Evolutionary conservation across 2,329 filamentous ascomycete genomes (phyloP), one percentile per base, ranked within the genome.

Genomic region (Aspergillus ochraceoroseus): DNA sequence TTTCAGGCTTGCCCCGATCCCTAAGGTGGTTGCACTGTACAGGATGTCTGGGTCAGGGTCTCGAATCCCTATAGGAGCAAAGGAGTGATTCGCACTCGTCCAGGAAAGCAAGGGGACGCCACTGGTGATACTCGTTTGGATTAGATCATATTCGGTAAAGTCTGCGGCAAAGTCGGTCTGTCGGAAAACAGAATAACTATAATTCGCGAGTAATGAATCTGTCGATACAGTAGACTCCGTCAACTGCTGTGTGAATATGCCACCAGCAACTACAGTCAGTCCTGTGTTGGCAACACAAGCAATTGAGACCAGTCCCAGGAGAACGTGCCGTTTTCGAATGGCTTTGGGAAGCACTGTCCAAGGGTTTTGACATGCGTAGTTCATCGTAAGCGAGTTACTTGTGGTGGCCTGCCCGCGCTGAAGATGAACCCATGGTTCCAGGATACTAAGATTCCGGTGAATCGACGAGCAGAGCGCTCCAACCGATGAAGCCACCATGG

Each of bases 361-460:
- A 0, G 60, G 60, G 22, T 53, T 63, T 25, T 63, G 60, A 4
- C 57, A 59, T 2, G 59, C 49, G 34, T 63, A 63, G 25, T 63
- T 63, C 41, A 62, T 47, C 0, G 57, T 59, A 22, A 63, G 35
- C 0, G 60, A 62, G 3, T 46, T 41, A 9, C 46, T 47, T 4
- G 54, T 54, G 3, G 46, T 36, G 0, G 54, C 60, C 45, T 51
- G 55, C 3, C 60, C 60, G 2, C 57, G 51, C 27, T 63, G 60
- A 3, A 63, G 51, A 18, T 63, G 59, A 5, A 63, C 59, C 60
- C 60, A 63, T 2, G 60, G 60, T 41, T 63, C 60, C 7, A 63
- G 49, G 5, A 63, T 55, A 13, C 55, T 61, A 17, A 63, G 45
- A 14, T 63, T 61, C 3, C 60, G 58, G 23, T 62, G 56, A 23